Percentiles rank a stretch among this genome's conserved stretches.
Conservation (phyloP, 1,139 yeast species). For the Pneumocystis sp. region DNA sequence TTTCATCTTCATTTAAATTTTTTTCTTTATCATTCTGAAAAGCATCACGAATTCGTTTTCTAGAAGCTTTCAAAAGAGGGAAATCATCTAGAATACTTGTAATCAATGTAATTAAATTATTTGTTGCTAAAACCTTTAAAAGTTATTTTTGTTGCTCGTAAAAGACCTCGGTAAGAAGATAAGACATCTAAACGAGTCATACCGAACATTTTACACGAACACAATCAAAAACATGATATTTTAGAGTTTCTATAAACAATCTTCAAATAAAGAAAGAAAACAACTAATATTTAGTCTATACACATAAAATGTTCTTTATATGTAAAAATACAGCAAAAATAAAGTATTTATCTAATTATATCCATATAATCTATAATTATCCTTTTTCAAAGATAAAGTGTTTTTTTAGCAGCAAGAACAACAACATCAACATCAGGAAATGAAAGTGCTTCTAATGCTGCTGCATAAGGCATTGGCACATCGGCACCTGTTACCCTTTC, state of each 20-base stretch:
- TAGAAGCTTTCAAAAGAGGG: conserved; percentile 35
- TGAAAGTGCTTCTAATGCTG: conserved; percentile 92
- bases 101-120: conserved; percentile 16
- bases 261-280: neutral
- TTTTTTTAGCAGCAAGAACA: conserved; percentile 27
- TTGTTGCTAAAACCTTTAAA: conserved; percentile 13
- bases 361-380: neutral
- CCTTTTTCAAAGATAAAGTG: neutral
- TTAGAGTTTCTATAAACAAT: neutral
- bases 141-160: conserved; percentile 16
- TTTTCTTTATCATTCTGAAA: conserved; percentile 30
- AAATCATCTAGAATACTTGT: conserved; percentile 15
- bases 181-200: neutral
- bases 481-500: conserved; percentile 99
- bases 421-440: conserved; percentile 94
- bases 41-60: conserved; percentile 47
- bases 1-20: conserved; percentile 34
- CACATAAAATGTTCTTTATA: neutral
- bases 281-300: neutral
- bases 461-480: conserved; percentile 97
- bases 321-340: neutral
- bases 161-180: conserved; percentile 12
- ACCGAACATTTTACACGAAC: neutral
- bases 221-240: neutral
- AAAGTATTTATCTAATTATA: conserved; percentile 2